A percentile compares a stretch with the other conserved stretches of the same genome.
phyloP scores from a whole-genome alignment of 106 monocot species.

The Gastrodia elata region DNA sequence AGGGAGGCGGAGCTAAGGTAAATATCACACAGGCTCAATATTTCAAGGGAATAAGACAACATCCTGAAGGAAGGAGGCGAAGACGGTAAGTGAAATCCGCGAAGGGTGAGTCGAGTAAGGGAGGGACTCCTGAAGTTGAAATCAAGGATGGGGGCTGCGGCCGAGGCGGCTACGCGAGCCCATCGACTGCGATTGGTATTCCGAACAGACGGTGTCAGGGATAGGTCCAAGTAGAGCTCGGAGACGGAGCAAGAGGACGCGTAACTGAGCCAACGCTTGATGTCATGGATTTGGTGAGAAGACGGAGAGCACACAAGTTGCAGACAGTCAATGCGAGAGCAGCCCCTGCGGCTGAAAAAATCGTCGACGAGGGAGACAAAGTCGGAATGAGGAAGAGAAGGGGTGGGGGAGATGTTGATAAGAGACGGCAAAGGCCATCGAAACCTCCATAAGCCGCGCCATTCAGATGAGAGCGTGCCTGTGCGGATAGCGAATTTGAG shows the following conservation, averaged over 20 bases:
- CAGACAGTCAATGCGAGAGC: conserved; percentile 15
- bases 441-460: conserved; percentile 18
- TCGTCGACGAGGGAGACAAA: conserved; percentile 7
- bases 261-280: conserved; percentile 24
- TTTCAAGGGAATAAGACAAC: conserved; percentile 9
- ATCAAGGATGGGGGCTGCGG: conserved; percentile 10
- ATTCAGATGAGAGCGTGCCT: conserved; percentile 21
- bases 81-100: conserved; percentile 14
- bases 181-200: not conserved
- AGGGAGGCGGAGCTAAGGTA: conserved; percentile 21
- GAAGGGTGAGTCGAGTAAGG: conserved; percentile 18
- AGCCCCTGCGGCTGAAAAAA: conserved; percentile 6
- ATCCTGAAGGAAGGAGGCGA: not conserved
- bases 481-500: conserved; percentile 29
- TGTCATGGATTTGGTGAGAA: conserved; percentile 8
- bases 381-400: not conserved
- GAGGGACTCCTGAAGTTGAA: conserved; percentile 7
- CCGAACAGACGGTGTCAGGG: not conserved
- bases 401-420: conserved; percentile 12
- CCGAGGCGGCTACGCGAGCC: not conserved
- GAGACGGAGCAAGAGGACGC: conserved; percentile 27
- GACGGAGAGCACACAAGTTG: conserved; percentile 7
- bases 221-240: conserved; percentile 12
- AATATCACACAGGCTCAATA: conserved; percentile 12
- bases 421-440: conserved; percentile 21